Conservation (phyloP, 441 rosid species). For the Oxalis stricta region DNA sequence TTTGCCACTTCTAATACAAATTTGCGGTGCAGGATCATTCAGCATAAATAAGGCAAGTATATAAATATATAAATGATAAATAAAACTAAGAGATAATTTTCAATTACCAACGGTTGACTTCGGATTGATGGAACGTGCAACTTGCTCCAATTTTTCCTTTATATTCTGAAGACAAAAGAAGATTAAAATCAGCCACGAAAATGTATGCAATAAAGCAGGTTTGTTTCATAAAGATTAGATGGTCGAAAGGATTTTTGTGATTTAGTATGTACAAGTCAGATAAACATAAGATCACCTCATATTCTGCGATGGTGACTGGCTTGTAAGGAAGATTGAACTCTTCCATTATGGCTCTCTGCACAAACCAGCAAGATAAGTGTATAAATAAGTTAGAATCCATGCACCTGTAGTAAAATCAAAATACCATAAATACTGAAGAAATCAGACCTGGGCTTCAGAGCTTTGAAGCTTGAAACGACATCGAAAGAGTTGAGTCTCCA, state of each 20-base stretch:
- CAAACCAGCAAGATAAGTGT: constrained; percentile 5
- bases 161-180: constrained; percentile 27
- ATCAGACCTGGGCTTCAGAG: constrained; percentile 47
- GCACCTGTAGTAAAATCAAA: neutral
- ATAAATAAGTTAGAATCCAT: neutral
- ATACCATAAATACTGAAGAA: neutral
- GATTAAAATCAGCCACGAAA: neutral
- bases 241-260: no score
- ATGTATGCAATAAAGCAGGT: neutral
- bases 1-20: no score
- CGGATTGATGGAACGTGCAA: constrained; percentile 51
- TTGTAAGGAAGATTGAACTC: constrained; percentile 68
- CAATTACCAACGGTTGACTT: constrained; percentile 30
- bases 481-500: constrained; percentile 75
- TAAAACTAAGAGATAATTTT: constrained; percentile 1
- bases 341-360: constrained; percentile 42
- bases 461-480: constrained; percentile 27
- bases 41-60: no score
- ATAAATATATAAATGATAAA: neutral
- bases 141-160: constrained; percentile 61
- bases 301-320: constrained; percentile 52
- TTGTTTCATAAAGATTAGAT: neutral
- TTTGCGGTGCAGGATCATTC: no score
- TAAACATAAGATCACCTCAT: constrained; percentile 40
- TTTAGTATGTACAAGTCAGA: neutral